Conservation (phyloP, 2,329 filamentous ascomycete species). For the Thielaviopsis populi region DNA sequence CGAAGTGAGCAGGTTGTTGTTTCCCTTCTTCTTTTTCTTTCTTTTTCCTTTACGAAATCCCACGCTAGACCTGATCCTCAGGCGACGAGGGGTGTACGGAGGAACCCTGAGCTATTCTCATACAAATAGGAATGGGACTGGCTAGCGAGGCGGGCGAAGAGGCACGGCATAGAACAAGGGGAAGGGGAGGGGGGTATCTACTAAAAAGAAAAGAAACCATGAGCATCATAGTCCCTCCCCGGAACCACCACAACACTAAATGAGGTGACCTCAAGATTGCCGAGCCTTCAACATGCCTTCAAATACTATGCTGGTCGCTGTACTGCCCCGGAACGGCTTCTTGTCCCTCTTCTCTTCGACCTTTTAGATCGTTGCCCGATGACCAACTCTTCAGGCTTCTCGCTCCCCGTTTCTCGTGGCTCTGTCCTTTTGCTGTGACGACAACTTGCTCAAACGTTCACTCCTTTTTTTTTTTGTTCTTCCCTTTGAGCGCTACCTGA, state of each 20-base stretch:
- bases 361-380: not conserved
- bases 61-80: too few relatives aligned
- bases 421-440: not conserved
- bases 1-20: too few relatives aligned
- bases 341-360: not conserved
- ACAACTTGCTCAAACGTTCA: not conserved
- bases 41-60: too few relatives aligned
- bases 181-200: not conserved
- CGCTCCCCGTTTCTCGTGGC: not conserved
- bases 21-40: too few relatives aligned
- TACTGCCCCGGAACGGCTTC: not conserved
- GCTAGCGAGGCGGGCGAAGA: constrained; percentile 4
- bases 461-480: not conserved
- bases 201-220: not conserved
- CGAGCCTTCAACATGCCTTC: not conserved
- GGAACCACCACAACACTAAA: too few relatives aligned
- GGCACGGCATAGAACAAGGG: not conserved
- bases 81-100: not conserved
- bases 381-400: not conserved
- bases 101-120: not conserved
- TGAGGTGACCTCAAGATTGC: not conserved
- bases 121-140: not conserved
- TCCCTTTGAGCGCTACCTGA: not conserved
- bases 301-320: not conserved
- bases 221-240: too few relatives aligned